A percentile compares a stretch with the other conserved stretches of the same genome.
Evolutionary conservation across 306 rosid genomes (phyloP).

Genomic region (Quercus robur): DNA sequence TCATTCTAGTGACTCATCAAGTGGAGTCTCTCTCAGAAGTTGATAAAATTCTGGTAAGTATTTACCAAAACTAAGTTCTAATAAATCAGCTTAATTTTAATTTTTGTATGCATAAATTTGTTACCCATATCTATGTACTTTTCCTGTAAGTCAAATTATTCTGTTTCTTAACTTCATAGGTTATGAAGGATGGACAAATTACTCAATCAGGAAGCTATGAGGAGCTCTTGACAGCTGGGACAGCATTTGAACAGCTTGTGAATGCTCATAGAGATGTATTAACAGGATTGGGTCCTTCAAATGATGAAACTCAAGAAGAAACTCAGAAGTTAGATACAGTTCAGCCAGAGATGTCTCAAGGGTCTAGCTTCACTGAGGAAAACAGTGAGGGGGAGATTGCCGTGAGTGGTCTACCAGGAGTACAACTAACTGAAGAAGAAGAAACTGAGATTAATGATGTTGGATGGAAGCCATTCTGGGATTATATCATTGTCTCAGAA

Average conservation of each 20-base stretch:
- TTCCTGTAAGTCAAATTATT: not conserved
- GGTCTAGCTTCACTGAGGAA: too few species aligned
- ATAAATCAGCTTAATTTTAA: not conserved
- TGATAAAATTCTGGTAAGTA: constrained; percentile 36
- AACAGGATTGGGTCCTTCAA: constrained; percentile 14
- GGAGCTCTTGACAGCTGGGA: constrained; percentile 40
- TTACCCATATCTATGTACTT: not conserved
- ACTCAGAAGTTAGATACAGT: not conserved
- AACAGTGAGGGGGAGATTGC: too few species aligned
- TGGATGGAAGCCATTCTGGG: too few species aligned
- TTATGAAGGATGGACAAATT: constrained; percentile 36
- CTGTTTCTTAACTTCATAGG: constrained; percentile 22
- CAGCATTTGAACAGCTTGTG: constrained; percentile 47
- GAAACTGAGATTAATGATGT: too few species aligned
- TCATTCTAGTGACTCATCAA: too few species aligned
- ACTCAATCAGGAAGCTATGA: constrained; percentile 49
- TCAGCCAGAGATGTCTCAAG: constrained; percentile 9
- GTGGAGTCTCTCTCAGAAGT: constrained; percentile 1
- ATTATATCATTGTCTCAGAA: too few species aligned
- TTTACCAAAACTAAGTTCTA: too few species aligned
- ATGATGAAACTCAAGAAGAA: constrained; percentile 16
- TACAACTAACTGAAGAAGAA: too few species aligned
- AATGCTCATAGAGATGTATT: constrained; percentile 49
- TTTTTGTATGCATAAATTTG: not conserved
- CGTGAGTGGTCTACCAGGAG: too few species aligned